phyloP scores from a whole-genome alignment of 768 basidiomycete genomes.

The Russula dissimulans region DNA sequence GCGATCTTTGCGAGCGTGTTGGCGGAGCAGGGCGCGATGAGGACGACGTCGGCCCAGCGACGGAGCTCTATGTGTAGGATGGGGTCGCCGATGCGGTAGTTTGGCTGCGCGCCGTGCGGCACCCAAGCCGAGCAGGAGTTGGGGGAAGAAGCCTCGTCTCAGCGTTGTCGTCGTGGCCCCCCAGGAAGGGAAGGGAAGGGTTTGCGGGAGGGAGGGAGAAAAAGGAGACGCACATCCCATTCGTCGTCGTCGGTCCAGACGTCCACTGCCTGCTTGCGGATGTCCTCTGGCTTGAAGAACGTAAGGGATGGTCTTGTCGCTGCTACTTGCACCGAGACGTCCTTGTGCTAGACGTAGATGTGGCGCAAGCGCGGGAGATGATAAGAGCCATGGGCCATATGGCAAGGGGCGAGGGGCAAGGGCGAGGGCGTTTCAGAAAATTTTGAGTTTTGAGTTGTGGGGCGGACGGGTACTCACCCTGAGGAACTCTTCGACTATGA shows the following conservation, averaged over 20 bases:
- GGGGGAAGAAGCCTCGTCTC: background rate
- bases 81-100: conserved; percentile 75
- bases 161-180: no score
- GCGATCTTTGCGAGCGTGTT: conserved; percentile 94
- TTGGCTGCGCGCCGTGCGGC: conserved; percentile 48
- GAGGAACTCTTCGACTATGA: conserved; percentile 74
- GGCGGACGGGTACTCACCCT: conserved; percentile 29
- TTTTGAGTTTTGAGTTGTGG: no score
- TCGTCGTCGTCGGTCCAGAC: conserved; percentile 92
- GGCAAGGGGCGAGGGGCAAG: no score
- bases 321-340: conserved; percentile 75
- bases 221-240: conserved; percentile 60
- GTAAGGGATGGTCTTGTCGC: conserved; percentile 68
- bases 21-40: conserved; percentile 94
- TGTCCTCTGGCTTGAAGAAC: conserved; percentile 56
- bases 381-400: no score
- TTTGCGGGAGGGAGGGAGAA: background rate
- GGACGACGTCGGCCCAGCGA: conserved; percentile 91
- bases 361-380: no score
- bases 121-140: no score
- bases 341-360: conserved; percentile 43
- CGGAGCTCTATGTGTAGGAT: conserved; percentile 94
- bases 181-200: no score
- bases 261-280: conserved; percentile 42
- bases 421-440: background rate